phyloP scores from a whole-genome alignment of 2,329 filamentous ascomycete genomes.

The Stenocarpella maydis region DNA sequence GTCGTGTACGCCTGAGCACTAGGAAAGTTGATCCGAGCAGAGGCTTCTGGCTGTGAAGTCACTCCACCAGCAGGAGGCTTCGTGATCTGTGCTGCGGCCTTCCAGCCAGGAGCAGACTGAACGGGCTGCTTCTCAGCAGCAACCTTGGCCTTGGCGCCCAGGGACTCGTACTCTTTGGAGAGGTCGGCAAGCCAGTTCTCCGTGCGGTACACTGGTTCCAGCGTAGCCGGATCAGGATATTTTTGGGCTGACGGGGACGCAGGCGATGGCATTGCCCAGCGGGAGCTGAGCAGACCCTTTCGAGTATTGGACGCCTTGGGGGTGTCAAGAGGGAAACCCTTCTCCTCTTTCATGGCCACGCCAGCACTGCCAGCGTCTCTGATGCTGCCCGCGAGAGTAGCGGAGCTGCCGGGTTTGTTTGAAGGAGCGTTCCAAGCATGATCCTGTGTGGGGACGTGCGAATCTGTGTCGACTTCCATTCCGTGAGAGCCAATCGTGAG shows the following conservation, averaged over 20 bases:
- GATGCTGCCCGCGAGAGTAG: not conserved
- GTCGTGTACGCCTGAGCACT: not conserved
- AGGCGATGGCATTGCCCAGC: not conserved
- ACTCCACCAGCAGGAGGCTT: not conserved
- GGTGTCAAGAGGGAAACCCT: not conserved
- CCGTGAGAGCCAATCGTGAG: not conserved
- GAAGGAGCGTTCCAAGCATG: not conserved
- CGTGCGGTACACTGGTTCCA: not conserved
- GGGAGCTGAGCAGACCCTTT: conserved; percentile 1
- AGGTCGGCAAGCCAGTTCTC: not conserved
- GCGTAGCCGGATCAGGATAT: not conserved
- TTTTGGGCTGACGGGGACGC: not conserved
- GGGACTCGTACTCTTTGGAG: not conserved
- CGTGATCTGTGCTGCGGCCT: not conserved
- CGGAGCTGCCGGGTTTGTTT: not conserved
- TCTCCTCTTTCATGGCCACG: not conserved
- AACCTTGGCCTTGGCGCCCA: not conserved
- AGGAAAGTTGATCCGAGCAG: not conserved
- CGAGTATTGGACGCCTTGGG: not conserved
- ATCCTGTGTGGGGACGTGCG: not conserved
- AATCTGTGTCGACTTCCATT: not conserved
- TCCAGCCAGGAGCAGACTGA: not conserved
- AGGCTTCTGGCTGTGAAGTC: no score
- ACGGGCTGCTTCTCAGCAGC: not conserved
- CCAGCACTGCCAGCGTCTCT: not conserved